Evolutionary conservation across 1,284 basidiomycete genomes (phyloP).

Genomic region (Violaceomyces palustris): DNA sequence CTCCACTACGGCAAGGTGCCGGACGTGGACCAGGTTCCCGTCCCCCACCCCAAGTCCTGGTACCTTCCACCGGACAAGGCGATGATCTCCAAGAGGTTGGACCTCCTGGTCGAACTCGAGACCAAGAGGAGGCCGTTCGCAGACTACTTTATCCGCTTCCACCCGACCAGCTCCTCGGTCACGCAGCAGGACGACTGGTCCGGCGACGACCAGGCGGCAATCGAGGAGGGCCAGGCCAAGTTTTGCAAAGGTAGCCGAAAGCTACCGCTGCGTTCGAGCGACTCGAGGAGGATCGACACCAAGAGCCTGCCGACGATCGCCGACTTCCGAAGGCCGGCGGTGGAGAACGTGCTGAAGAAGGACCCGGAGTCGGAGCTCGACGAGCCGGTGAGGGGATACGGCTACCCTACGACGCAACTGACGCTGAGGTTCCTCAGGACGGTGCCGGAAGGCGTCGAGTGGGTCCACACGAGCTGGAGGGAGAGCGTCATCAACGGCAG

Average conservation of each 20-base stretch:
- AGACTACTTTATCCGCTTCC: conserved; percentile 4
- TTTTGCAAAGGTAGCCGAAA: conserved; percentile 4
- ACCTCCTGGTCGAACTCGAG: conserved; percentile 3
- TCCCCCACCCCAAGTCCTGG: conserved; percentile 3
- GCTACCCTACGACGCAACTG: conserved; percentile 1
- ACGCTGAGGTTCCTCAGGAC: conserved; percentile 1
- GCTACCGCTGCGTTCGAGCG: not conserved
- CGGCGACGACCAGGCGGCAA: not conserved
- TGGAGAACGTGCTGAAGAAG: conserved; percentile 5
- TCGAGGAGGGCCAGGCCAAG: no score
- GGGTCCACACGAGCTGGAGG: conserved; percentile 1
- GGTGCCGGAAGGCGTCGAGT: conserved; percentile 1
- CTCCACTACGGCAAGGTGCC: conserved; percentile 1
- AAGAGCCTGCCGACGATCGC: conserved; percentile 1
- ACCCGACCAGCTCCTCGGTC: not conserved
- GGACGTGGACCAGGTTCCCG: conserved; percentile 1
- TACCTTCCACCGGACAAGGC: conserved; percentile 2
- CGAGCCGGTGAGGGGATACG: conserved; percentile 1
- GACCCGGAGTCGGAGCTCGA: conserved; percentile 1
- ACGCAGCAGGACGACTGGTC: conserved; percentile 2
- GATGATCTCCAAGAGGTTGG: conserved; percentile 1
- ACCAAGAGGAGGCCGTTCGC: conserved; percentile 1
- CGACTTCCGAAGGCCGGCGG: conserved; percentile 2
- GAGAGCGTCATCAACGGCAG: conserved; percentile 1
- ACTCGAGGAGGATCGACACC: conserved; percentile 1